Conservation (phyloP, 176 grass and related monocot species). For the Aegilops bicornis region DNA sequence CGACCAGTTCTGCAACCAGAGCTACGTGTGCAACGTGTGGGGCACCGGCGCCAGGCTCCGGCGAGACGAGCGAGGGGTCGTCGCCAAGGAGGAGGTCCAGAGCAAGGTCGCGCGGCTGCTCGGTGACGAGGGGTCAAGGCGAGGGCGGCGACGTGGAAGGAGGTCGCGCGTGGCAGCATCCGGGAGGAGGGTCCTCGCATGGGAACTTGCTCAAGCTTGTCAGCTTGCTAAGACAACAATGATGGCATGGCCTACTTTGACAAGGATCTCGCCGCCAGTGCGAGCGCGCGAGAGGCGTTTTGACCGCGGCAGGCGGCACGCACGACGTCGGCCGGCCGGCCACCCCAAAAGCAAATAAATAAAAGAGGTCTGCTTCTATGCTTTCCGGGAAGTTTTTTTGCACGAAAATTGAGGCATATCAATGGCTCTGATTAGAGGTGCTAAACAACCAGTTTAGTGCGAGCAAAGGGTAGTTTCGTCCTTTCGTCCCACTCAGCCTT, state of each 20-base stretch:
- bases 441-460: too few relatives aligned
- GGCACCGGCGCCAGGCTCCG: slow-evolving; percentile 51
- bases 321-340: too few relatives aligned
- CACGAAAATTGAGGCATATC: too few relatives aligned
- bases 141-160: slow-evolving; percentile 41
- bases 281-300: too few relatives aligned
- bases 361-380: too few relatives aligned
- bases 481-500: too few relatives aligned
- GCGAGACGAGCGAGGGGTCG: slow-evolving; percentile 33
- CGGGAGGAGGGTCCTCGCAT: slow-evolving; percentile 44
- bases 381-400: too few relatives aligned
- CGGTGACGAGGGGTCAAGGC: slow-evolving; percentile 36
- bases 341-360: too few relatives aligned
- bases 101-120: slow-evolving; percentile 40
- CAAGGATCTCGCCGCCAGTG: too few relatives aligned
- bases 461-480: too few relatives aligned
- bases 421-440: too few relatives aligned
- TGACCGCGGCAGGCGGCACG: too few relatives aligned
- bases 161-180: slow-evolving; percentile 32
- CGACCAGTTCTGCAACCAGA: slow-evolving; percentile 69
- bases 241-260: neutral
- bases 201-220: slow-evolving; percentile 54
- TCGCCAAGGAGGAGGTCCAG: slow-evolving; percentile 43
- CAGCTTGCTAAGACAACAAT: slow-evolving; percentile 38
- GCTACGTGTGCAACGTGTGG: slow-evolving; percentile 80